Evolutionary conservation across 805 yeast genomes (phyloP).

Genomic region (Kazachstania psychrophila): DNA sequence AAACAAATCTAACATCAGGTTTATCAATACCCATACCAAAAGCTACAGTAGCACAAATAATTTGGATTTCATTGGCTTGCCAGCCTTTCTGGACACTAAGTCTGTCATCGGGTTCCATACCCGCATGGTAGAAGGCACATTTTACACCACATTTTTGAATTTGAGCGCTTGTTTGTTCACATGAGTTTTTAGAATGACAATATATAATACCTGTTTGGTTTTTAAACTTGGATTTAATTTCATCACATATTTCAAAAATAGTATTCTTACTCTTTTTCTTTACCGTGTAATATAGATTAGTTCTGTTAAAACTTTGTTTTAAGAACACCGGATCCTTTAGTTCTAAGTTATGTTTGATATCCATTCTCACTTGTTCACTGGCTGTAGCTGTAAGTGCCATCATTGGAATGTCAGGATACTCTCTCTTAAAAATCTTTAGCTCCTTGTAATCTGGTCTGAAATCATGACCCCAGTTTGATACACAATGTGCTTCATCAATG

Average conservation of each 20-base stretch:
- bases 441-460: constrained; percentile 93
- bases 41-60: constrained; percentile 95
- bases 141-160: constrained; percentile 51
- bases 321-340: constrained; percentile 54
- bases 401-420: constrained; percentile 75
- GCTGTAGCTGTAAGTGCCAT: constrained; percentile 99
- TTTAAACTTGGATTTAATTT: constrained; percentile 42
- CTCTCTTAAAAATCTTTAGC: constrained; percentile 59
- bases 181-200: constrained; percentile 82
- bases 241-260: constrained; percentile 50
- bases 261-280: constrained; percentile 49
- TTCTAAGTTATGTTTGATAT: constrained; percentile 71
- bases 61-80: constrained; percentile 65
- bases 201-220: constrained; percentile 81
- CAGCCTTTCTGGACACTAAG: constrained; percentile 61
- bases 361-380: constrained; percentile 79
- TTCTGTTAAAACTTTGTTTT: constrained; percentile 89
- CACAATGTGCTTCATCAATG: constrained; percentile 97
- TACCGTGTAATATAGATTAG: constrained; percentile 75
- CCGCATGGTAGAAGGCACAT: constrained; percentile 85
- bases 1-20: constrained; percentile 88
- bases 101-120: constrained; percentile 74
- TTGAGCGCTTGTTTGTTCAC: constrained; percentile 71
- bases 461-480: constrained; percentile 98
- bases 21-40: constrained; percentile 99